Evolutionary conservation across 148 eudicot genomes (phyloP), one percentile per base, ranked within the genome.

Genomic region (Fagopyrum esculentum): DNA sequence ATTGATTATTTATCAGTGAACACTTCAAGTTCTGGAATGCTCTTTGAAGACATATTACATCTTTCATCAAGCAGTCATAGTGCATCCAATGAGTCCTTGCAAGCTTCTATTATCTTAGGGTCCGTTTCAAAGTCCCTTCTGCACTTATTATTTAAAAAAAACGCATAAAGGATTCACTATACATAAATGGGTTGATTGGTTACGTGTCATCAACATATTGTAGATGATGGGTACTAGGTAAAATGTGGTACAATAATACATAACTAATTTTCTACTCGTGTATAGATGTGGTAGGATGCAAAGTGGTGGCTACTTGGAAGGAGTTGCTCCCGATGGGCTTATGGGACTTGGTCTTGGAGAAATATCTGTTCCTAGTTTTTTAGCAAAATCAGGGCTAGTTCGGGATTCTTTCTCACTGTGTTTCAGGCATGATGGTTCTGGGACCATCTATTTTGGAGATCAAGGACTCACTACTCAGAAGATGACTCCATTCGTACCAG

Each of bases 321-420:
- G 99, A 75, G 76, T 85, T 75, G 99, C 99, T 64, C 99, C 97
- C 73, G 96, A 95, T 81, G 99, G 99, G 83, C 85, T 95, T 52
- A 78, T 95, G 89, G 99, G 99, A 74, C 84, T 95, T 40, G 99
- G 99, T 74, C 87, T 86, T 51, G 93, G 92, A 12, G 87, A 92
- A 49, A 82, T 86, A 55, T 92, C 99, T 73, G 94, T 95, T 59
- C 92, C 92, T 74, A 95, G 96, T 81, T 74, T 81, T 68, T 89
- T 95, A 74, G 93, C 99, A 51, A 90, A 89, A 86, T 80, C 93
- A 63, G 97, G 99, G 75, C 76, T 87, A 70, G 76, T 90, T 70
- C 80, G 51, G 56, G 84, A 95, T 81, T 86, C 96, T 48, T 95
- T 95, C 81, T 95, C 99, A 51, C 80, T 95, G 60, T 95, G 99